Base-by-base conservation (phyloP, 2,329 filamentous ascomycete species). In the Cladophialophora carrionii region DNA sequence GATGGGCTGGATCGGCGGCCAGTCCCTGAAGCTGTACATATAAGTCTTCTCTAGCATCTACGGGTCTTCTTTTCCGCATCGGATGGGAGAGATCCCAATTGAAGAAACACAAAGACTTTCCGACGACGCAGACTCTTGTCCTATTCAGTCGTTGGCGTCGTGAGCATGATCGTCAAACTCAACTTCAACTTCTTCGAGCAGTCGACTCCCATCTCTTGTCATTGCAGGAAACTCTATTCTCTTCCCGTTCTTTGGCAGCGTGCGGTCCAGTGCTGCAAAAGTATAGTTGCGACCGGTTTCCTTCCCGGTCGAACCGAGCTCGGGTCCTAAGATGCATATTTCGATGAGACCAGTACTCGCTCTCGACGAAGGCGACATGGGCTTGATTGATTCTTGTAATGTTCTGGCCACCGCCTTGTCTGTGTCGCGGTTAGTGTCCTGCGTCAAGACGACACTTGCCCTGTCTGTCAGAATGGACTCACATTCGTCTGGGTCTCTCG, bases 131-230 rank as follows among this genome's bases (percentile, higher is more conserved):
- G 10, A 51, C 8, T n/a, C 17, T 43, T 8, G 37, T 43, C 6
- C 26, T 3, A 29, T 20, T 43, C 17, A 43, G 14, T n/a, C 37
- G 37, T 8, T 43, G 17, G 37, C 17, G n/a, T 7, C 17, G n/a
- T n/a, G 37, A 43, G 7, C 17, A 43, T n/a, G 37, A 43, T 43
- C 48, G 4, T 52, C 26, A 29, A 24, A 52, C 26, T 52, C 48
- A 14, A 52, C 48, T 52, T 52, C 48, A 14, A 52, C 48, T 52
- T 52, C 48, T 26, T 52, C 26, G 48, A 52, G 48, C 48, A 52
- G 20, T 4, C 9, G 48, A 12, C 20, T 52, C 4, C 26, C 48
- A 8, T 52, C 48, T 52, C 22, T 52, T 8, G 7, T 52, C 22
- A 52, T 10, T 9, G 26, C 26, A 26, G 48, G 48, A 14, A 52